These are phyloP conservation scores for Pachyrhizus erosus DNA, from an alignment of 306 rosid genomes.

Conservation along the genomic window DNA sequence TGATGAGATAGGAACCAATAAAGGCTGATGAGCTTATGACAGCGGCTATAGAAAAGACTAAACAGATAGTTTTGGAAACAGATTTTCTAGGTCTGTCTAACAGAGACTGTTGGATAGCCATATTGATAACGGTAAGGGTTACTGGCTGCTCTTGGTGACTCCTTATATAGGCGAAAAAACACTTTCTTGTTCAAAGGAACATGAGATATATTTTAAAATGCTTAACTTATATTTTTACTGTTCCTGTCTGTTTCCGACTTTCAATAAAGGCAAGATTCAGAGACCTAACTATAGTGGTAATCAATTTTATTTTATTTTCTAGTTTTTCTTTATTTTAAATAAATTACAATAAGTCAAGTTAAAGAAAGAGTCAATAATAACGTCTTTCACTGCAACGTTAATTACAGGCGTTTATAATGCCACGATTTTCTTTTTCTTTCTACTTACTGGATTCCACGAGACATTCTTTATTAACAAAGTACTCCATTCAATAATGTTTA, in stretches of 20 bases:
- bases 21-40: conserved; percentile 52
- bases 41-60: conserved; percentile 51
- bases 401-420: no score
- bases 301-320: no score
- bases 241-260: background rate
- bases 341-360: background rate
- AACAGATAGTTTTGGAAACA: conserved; percentile 36
- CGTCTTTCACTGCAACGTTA: no score
- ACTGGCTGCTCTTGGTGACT: background rate
- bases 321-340: background rate
- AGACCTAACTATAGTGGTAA: no score
- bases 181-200: background rate
- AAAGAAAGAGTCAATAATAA: background rate
- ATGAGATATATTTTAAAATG: background rate
- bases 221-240: background rate
- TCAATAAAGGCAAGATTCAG: no score
- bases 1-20: conserved; percentile 40
- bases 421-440: background rate
- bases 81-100: conserved; percentile 44
- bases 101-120: conserved; percentile 63
- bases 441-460: no score
- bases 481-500: no score
- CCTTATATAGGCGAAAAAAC: conserved; percentile 43
- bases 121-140: background rate
- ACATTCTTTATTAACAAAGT: no score